These are phyloP conservation scores for Theileria luwenshuni DNA, from an alignment of 169 alveolate genomes.

Conservation along the genomic window DNA sequence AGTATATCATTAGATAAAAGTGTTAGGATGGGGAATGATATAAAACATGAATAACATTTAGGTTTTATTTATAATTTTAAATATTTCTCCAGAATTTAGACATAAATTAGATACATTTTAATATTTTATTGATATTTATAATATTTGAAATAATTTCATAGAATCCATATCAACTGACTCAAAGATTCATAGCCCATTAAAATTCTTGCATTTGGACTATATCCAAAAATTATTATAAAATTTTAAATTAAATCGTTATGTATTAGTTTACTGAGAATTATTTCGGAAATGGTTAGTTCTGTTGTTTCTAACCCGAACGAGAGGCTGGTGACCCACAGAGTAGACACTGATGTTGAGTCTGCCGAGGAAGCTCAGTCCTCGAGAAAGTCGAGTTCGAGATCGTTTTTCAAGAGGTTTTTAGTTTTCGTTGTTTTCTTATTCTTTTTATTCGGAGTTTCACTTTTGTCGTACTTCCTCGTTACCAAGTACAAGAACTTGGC, in stretches of 20 bases:
- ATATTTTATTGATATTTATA: too few species aligned
- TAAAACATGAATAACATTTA: too few species aligned
- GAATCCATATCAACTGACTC: too few species aligned
- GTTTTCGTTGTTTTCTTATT: background rate
- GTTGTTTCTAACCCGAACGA: constrained; percentile 25
- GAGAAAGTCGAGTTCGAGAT: background rate
- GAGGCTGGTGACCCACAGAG: constrained; percentile 12
- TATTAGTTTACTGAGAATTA: background rate
- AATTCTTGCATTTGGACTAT: constrained; percentile 22
- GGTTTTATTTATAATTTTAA: too few species aligned
- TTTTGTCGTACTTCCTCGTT: constrained; percentile 14
- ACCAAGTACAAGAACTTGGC: constrained; percentile 1
- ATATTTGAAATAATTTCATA: too few species aligned
- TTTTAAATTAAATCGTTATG: background rate
- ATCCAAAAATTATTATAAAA: background rate
- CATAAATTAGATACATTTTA: too few species aligned
- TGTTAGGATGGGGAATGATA: too few species aligned
- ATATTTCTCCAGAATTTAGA: too few species aligned
- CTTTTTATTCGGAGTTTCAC: constrained; percentile 8
- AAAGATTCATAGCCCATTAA: too few species aligned
- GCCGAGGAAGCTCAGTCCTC: constrained; percentile 9
- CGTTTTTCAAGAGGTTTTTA: background rate
- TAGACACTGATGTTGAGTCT: constrained; percentile 19
- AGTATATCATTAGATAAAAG: too few species aligned
- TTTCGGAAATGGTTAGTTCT: constrained; percentile 24